Percentiles rank a stretch among this genome's conserved stretches.
Conservation (phyloP, 169 alveolate species). For the Amoebophrya sp. region DNA sequence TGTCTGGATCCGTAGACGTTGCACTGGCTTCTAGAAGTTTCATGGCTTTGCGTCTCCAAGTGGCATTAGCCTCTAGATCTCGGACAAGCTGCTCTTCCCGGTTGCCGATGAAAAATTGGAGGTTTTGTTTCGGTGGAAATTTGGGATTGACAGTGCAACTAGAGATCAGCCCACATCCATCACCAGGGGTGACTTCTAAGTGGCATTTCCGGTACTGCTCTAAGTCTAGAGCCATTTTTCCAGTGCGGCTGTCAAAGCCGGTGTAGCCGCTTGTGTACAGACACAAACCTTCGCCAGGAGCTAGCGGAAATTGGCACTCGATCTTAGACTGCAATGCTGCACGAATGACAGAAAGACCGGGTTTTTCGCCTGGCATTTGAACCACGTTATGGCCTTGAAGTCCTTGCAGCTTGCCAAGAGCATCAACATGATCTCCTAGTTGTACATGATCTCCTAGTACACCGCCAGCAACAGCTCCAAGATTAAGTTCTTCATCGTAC, state of each 20-base stretch:
- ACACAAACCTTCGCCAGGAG: neutral
- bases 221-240: neutral
- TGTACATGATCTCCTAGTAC: no score
- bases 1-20: neutral
- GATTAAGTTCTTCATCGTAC: neutral
- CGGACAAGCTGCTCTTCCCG: conserved; percentile 6
- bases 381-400: no score
- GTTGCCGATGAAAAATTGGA: neutral
- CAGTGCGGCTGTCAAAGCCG: neutral
- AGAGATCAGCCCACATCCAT: no score
- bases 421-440: no score
- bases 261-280: neutral
- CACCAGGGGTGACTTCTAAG: no score
- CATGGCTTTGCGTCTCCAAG: no score
- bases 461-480: no score
- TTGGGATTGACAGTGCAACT: neutral
- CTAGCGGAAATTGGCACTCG: conserved; percentile 20
- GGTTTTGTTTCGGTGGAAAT: neutral
- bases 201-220: neutral
- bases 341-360: neutral
- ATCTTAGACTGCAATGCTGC: neutral
- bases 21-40: no score
- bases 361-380: neutral
- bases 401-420: no score
- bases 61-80: no score